These are phyloP conservation scores for Periconia sp. DNA, from an alignment of 2,329 filamentous ascomycete species.

Conservation along the genomic window DNA sequence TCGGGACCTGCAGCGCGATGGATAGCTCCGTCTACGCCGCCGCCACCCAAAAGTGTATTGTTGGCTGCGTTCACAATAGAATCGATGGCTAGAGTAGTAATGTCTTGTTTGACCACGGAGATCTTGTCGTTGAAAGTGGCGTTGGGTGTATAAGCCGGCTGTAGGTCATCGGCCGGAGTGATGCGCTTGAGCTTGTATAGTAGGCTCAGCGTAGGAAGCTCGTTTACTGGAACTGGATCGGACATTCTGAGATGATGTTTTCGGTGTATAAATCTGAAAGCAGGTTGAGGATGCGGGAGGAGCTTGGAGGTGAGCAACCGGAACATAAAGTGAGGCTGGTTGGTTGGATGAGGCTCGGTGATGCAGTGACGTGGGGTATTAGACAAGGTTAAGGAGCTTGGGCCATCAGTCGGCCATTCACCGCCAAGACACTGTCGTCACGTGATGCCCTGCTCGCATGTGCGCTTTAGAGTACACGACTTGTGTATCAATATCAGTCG, in stretches of 20 bases:
- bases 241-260: not conserved
- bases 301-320: not conserved
- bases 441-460: not conserved
- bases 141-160: slow-evolving; percentile 18
- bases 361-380: not conserved
- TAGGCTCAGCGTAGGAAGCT: slow-evolving; percentile 64
- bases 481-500: too few relatives aligned
- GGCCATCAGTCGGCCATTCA: not conserved
- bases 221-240: slow-evolving; percentile 43
- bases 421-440: not conserved
- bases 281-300: not conserved
- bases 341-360: not conserved
- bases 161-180: slow-evolving; percentile 17
- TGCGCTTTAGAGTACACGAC: too few relatives aligned
- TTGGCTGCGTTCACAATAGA: slow-evolving; percentile 96
- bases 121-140: slow-evolving; percentile 64
- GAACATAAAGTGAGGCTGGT: not conserved
- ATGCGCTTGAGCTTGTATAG: slow-evolving; percentile 66
- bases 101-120: slow-evolving; percentile 72
- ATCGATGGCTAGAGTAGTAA: slow-evolving; percentile 76
- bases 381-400: not conserved
- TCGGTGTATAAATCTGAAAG: not conserved
- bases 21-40: slow-evolving; percentile 79
- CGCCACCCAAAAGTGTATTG: slow-evolving; percentile 73
- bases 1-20: slow-evolving; percentile 75